Percentiles rank a stretch among this genome's conserved stretches.
These are phyloP conservation scores for Venturia aucupariae DNA, from an alignment of 2,329 filamentous ascomycete species.

Conservation along the genomic window DNA sequence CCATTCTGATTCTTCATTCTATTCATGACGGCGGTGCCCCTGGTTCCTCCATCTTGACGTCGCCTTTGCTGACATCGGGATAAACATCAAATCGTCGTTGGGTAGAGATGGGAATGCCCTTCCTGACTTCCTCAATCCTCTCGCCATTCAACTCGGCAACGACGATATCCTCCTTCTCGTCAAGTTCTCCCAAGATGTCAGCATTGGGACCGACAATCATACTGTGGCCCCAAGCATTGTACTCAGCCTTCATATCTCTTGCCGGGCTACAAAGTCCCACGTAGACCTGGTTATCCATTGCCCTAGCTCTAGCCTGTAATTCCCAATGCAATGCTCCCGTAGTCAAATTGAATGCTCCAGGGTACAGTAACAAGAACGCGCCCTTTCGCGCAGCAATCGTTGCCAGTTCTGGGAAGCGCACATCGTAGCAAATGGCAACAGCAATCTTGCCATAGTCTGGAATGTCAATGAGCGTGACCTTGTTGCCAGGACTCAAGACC, in stretches of 20 bases:
- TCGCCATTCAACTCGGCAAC: constrained; percentile 60
- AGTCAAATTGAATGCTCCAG: constrained; percentile 93
- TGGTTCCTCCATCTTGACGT: constrained; percentile 14
- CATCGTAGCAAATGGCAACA: constrained; percentile 93
- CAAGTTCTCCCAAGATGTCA: constrained; percentile 67
- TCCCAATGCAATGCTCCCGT: constrained; percentile 91
- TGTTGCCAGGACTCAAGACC: constrained; percentile 75
- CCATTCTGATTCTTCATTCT: not conserved
- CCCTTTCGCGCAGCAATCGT: constrained; percentile 78
- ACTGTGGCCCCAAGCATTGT: constrained; percentile 89
- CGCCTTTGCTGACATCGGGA: constrained; percentile 67
- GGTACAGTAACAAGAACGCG: constrained; percentile 84
- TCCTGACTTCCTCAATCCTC: constrained; percentile 65
- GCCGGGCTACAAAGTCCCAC: constrained; percentile 89
- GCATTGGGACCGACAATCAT: constrained; percentile 84
- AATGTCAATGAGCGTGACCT: constrained; percentile 75
- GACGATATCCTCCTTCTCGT: constrained; percentile 67
- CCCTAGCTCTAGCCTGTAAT: constrained; percentile 69
- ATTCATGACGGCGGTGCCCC: constrained; percentile 6
- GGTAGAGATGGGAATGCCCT: constrained; percentile 70
- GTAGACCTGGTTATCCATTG: constrained; percentile 90
- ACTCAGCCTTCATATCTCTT: constrained; percentile 64
- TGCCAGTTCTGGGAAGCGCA: constrained; percentile 90
- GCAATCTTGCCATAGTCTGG: constrained; percentile 82
- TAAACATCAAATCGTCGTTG: constrained; percentile 95